These are phyloP conservation scores for Raddia guianensis DNA, from an alignment of 176 grass and related monocot species.

Conservation along the genomic window DNA sequence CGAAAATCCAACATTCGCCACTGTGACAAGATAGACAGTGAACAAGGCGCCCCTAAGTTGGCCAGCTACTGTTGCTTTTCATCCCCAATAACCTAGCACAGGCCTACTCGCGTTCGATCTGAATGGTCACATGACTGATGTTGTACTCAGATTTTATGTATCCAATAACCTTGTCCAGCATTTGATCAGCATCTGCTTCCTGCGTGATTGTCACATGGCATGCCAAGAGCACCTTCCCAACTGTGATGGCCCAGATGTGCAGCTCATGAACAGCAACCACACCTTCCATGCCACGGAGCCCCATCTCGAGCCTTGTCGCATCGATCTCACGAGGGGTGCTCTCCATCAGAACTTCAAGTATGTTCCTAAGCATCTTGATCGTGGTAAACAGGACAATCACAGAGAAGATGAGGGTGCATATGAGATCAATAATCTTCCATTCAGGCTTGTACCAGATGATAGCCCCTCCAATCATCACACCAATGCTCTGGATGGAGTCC, in stretches of 20 bases:
- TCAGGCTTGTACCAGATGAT: slow-evolving; percentile 99
- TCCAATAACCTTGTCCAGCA: slow-evolving; percentile 83
- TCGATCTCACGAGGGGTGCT: slow-evolving; percentile 94
- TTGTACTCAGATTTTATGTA: slow-evolving; percentile 97
- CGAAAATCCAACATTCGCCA: neutral
- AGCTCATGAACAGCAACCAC: slow-evolving; percentile 89
- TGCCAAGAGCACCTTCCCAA: slow-evolving; percentile 90
- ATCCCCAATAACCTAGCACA: neutral
- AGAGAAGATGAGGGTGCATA: slow-evolving; percentile 96
- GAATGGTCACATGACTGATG: slow-evolving; percentile 98
- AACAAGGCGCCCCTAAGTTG: neutral
- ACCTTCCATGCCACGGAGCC: slow-evolving; percentile 71
- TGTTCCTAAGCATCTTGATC: slow-evolving; percentile 84
- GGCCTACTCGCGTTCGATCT: slow-evolving; percentile 78
- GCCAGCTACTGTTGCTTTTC: neutral
- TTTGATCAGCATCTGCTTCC: slow-evolving; percentile 69
- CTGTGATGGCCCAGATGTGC: slow-evolving; percentile 98
- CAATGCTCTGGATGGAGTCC: slow-evolving; percentile 90
- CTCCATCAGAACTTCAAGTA: slow-evolving; percentile 94
- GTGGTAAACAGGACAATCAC: slow-evolving; percentile 85
- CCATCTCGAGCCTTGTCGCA: slow-evolving; percentile 74
- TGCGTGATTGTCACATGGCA: slow-evolving; percentile 83
- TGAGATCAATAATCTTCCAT: slow-evolving; percentile 98
- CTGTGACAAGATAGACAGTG: neutral
- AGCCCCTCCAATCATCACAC: slow-evolving; percentile 95